phyloP scores from a whole-genome alignment of 1,284 basidiomycete species.

The Baeospora myosura region DNA sequence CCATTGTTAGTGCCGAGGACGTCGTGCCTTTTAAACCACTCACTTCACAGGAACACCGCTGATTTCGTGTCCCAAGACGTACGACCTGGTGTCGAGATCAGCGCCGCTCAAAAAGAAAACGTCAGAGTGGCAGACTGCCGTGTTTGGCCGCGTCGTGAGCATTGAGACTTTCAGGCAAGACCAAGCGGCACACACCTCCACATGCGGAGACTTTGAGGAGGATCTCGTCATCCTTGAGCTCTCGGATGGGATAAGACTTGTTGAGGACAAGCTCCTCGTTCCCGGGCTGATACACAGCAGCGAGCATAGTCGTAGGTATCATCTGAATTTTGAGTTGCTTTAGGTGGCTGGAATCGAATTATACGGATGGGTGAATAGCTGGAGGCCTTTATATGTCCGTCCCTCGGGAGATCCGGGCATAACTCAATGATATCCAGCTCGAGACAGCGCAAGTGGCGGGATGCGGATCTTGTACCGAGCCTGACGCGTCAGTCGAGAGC shows the following conservation, averaged over 20 bases:
- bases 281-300: conserved; percentile 18
- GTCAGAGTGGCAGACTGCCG: conserved; percentile 22
- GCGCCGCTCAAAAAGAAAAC: conserved; percentile 16
- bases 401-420: no score
- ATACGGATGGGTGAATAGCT: no score
- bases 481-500: no score
- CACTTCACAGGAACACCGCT: conserved; percentile 18
- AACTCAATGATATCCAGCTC: no score
- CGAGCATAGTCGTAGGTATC: conserved; percentile 13
- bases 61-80: conserved; percentile 22
- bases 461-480: no score
- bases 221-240: conserved; percentile 17
- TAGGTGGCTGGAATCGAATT: no score
- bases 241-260: conserved; percentile 12
- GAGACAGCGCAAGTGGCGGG: no score
- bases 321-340: no score
- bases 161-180: no score
- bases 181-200: conserved; percentile 15
- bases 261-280: conserved; percentile 12
- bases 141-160: no score
- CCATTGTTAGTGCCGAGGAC: neutral
- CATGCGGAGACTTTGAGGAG: conserved; percentile 22
- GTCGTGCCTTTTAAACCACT: conserved; percentile 1
- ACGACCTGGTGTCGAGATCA: conserved; percentile 13
- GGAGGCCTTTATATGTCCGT: no score